Percentiles rank a stretch among this genome's conserved stretches.
These are phyloP conservation scores for Lepraria neglecta DNA, from an alignment of 495 filamentous ascomycete species.

Conservation along the genomic window DNA sequence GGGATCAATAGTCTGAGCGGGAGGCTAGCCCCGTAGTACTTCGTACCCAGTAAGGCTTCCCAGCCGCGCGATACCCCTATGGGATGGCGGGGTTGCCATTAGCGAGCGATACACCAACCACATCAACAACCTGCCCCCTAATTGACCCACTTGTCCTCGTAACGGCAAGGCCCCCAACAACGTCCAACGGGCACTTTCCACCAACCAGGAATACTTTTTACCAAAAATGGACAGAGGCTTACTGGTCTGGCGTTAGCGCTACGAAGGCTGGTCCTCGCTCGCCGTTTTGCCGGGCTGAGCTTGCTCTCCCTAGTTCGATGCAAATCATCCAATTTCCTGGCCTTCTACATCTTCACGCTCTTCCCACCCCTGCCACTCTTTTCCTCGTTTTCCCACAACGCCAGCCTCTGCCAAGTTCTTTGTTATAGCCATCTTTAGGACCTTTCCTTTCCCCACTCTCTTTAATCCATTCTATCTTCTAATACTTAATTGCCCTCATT, in stretches of 20 bases:
- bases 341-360: background rate
- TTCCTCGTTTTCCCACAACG: background rate
- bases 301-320: constrained; percentile 5
- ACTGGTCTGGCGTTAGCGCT: background rate
- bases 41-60: too few relatives aligned
- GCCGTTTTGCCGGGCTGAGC: constrained; percentile 3
- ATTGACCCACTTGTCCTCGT: background rate
- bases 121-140: too few relatives aligned
- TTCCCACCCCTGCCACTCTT: constrained; percentile 1
- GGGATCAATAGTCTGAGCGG: background rate
- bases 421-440: background rate
- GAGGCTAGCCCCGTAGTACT: background rate
- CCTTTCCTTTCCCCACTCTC: constrained; percentile 2
- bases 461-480: background rate
- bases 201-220: background rate
- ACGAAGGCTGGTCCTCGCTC: background rate
- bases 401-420: background rate
- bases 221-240: background rate
- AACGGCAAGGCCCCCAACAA: background rate
- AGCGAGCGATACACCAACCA: constrained; percentile 5
- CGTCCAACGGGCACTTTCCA: background rate
- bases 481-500: constrained; percentile 7
- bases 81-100: background rate
- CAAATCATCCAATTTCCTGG: constrained; percentile 2
- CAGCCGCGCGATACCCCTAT: background rate